Evolutionary conservation across 2,329 filamentous ascomycete species (phyloP).

Genomic region (Hypoxylon sp.): DNA sequence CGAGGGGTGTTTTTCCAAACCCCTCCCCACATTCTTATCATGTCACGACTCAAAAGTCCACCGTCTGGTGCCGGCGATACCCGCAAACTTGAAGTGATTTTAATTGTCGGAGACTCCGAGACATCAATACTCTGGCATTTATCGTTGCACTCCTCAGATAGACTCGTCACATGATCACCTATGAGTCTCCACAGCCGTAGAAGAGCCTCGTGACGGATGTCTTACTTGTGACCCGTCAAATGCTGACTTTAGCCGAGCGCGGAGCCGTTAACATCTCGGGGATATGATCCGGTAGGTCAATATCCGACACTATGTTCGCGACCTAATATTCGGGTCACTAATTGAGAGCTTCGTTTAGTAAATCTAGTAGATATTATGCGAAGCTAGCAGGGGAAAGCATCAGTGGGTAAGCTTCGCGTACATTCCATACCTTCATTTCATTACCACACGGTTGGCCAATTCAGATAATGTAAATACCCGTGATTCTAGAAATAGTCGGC

Average conservation of each 20-base stretch:
- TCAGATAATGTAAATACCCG: conserved; percentile 58
- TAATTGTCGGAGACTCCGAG: conserved; percentile 51
- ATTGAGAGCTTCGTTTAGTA: conserved; percentile 57
- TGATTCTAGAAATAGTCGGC: conserved; percentile 42
- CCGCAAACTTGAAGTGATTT: conserved; percentile 53
- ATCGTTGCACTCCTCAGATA: background rate
- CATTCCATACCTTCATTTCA: conserved; percentile 62
- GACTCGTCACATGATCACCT: conserved; percentile 49
- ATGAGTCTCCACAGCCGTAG: conserved; percentile 65
- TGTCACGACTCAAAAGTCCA: conserved; percentile 53
- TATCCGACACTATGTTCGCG: conserved; percentile 60
- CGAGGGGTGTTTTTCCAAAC: background rate
- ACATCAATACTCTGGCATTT: conserved; percentile 7
- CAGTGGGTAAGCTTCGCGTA: conserved; percentile 64
- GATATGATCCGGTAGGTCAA: conserved; percentile 41
- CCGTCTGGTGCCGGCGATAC: conserved; percentile 56
- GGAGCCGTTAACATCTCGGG: conserved; percentile 38
- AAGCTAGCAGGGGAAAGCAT: conserved; percentile 61
- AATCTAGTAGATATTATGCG: conserved; percentile 58
- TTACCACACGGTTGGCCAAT: conserved; percentile 64
- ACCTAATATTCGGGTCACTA: conserved; percentile 66
- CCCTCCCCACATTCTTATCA: conserved; percentile 30
- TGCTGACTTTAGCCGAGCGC: conserved; percentile 55
- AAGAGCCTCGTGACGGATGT: conserved; percentile 60
- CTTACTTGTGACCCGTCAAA: conserved; percentile 44